Evolutionary conservation across 345 rosid genomes (phyloP).

Genomic region (Sonneratia alba): DNA sequence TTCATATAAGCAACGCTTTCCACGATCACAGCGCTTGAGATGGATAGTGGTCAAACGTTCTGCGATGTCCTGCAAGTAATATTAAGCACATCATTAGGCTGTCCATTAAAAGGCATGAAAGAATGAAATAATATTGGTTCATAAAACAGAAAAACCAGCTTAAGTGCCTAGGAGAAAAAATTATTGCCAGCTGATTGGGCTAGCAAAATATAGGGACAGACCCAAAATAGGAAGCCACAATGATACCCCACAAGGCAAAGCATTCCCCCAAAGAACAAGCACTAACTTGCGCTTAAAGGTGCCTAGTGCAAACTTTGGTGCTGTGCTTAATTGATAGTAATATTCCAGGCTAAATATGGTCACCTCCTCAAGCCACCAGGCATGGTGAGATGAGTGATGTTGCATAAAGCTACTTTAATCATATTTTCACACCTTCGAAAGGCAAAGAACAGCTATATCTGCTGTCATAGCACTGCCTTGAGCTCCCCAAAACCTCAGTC

Average conservation of each 20-base stretch:
- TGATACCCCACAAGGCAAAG: neutral
- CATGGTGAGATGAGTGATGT: neutral
- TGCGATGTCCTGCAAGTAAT: conserved; percentile 51
- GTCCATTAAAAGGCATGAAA: neutral
- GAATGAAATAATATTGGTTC: neutral
- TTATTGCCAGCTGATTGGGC: neutral
- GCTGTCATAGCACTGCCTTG: neutral
- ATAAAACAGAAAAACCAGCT: neutral
- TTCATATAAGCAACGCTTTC: conserved; percentile 73
- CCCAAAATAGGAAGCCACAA: neutral
- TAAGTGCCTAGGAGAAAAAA: neutral
- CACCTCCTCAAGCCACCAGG: neutral
- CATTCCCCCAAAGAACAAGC: neutral
- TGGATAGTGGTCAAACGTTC: conserved; percentile 70
- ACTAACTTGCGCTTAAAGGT: neutral
- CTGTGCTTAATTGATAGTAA: no score
- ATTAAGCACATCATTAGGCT: neutral
- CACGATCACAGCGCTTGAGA: conserved; percentile 70
- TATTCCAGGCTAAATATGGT: neutral
- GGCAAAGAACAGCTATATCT: neutral
- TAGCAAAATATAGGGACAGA: neutral
- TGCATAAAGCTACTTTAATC: no score
- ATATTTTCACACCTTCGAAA: no score
- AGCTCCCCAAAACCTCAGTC: neutral
- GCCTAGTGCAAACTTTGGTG: neutral